Conservation (phyloP, 306 rosid genomes). For the Sicyos edulis region DNA sequence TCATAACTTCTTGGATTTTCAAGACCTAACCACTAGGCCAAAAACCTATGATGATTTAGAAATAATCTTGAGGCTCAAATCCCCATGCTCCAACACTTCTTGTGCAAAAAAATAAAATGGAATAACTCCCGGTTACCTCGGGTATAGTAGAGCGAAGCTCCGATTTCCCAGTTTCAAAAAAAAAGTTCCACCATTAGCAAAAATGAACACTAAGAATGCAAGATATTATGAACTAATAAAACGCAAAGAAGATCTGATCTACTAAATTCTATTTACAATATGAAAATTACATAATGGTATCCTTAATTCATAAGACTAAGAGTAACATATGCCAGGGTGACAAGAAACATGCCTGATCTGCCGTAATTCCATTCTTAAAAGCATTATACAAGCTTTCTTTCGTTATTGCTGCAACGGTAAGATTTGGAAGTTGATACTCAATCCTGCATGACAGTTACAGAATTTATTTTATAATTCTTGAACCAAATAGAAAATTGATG, state of each 20-base stretch:
- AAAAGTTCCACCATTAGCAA: not conserved
- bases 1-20: too few species aligned
- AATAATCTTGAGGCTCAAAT: too few species aligned
- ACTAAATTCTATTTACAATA: not conserved
- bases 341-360: conserved; percentile 52
- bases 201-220: not conserved
- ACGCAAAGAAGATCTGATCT: not conserved
- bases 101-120: too few species aligned
- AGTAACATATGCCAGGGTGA: not conserved
- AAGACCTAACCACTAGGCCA: too few species aligned
- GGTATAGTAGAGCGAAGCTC: too few species aligned
- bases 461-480: not conserved
- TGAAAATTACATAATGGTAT: not conserved
- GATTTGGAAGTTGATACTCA: conserved; percentile 96
- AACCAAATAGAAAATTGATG: conserved; percentile 6
- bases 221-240: not conserved
- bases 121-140: too few species aligned
- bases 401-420: conserved; percentile 90
- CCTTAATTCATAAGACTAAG: not conserved
- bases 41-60: too few species aligned
- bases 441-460: conserved; percentile 44
- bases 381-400: conserved; percentile 93
- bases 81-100: too few species aligned
- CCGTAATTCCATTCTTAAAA: conserved; percentile 82
- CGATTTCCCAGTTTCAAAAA: too few species aligned